These are phyloP conservation scores for Coemansia sp. DNA, from an alignment of 192 early-diverging fungal genomes.

Conservation along the genomic window DNA sequence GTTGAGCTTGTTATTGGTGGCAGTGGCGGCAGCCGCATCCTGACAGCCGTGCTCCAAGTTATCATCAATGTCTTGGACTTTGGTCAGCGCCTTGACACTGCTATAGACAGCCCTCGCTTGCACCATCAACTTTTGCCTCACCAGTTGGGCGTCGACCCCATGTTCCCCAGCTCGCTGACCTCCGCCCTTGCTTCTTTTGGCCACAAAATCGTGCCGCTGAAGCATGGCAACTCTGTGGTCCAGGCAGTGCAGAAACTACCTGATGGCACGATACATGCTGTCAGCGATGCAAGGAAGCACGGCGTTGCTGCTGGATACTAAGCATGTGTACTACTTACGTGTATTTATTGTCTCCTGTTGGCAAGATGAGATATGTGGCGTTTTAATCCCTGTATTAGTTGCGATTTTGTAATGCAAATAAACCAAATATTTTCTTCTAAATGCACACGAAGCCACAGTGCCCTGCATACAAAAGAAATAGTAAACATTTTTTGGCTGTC, in stretches of 20 bases:
- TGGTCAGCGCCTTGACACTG: conserved; percentile 64
- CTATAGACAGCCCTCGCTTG: conserved; percentile 71
- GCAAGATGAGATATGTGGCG: not conserved
- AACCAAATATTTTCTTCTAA: not conserved
- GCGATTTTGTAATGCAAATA: conserved; percentile 4
- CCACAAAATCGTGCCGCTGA: conserved; percentile 44
- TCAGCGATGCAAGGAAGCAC: conserved; percentile 67
- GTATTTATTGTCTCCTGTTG: conserved; percentile 1
- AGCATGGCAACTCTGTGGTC: conserved; percentile 55
- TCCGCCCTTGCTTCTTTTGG: conserved; percentile 46
- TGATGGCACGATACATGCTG: conserved; percentile 58
- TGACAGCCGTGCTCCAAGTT: conserved; percentile 72
- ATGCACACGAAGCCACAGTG: not conserved
- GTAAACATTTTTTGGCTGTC: not conserved
- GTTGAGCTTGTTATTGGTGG: conserved; percentile 80
- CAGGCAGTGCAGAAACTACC: conserved; percentile 57
- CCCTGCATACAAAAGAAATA: not conserved
- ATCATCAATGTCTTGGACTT: conserved; percentile 79
- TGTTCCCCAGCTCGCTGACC: conserved; percentile 31
- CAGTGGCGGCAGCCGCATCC: conserved; percentile 86
- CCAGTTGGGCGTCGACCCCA: conserved; percentile 57
- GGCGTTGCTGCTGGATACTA: conserved; percentile 64
- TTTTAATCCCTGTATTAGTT: not conserved
- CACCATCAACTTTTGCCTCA: conserved; percentile 94
- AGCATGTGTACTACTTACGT: not conserved